Evolutionary conservation across 768 basidiomycete genomes (phyloP).

Genomic region (Lyophyllum shimeji): DNA sequence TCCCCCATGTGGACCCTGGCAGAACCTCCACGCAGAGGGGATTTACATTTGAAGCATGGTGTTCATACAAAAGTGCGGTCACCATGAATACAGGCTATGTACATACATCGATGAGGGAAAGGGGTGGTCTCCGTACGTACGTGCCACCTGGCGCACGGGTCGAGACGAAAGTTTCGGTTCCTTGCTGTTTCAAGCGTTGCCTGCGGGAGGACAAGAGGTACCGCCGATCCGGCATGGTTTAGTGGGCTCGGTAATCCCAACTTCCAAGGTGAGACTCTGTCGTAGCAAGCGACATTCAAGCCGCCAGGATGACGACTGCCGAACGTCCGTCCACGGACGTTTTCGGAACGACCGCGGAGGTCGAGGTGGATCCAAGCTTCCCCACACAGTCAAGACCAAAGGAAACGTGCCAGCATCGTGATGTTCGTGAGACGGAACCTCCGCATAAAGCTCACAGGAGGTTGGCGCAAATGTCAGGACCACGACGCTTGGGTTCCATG

Average conservation of each 20-base stretch:
- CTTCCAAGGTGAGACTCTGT: not conserved
- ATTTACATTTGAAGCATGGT: not conserved
- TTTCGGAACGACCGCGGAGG: not conserved
- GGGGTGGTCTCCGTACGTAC: not conserved
- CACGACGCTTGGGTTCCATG: not conserved
- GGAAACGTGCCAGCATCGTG: not conserved
- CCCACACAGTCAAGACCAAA: not conserved
- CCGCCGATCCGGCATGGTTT: not conserved
- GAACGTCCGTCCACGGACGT: not conserved
- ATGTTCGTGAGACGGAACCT: not conserved
- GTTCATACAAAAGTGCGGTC: slow-evolving; percentile 3
- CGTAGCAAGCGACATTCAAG: too few species aligned
- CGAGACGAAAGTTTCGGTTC: not conserved
- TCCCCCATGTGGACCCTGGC: not conserved
- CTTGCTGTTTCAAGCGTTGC: not conserved
- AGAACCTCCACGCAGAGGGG: not conserved
- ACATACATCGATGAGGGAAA: not conserved
- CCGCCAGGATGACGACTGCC: too few species aligned
- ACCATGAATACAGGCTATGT: not conserved
- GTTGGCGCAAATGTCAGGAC: not conserved
- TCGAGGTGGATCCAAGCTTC: not conserved
- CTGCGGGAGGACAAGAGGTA: not conserved
- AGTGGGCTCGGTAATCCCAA: not conserved
- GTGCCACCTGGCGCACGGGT: not conserved
- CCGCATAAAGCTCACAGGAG: not conserved